phyloP scores from a whole-genome alignment of 257 asterid species.

The Cinchona pubescens region DNA sequence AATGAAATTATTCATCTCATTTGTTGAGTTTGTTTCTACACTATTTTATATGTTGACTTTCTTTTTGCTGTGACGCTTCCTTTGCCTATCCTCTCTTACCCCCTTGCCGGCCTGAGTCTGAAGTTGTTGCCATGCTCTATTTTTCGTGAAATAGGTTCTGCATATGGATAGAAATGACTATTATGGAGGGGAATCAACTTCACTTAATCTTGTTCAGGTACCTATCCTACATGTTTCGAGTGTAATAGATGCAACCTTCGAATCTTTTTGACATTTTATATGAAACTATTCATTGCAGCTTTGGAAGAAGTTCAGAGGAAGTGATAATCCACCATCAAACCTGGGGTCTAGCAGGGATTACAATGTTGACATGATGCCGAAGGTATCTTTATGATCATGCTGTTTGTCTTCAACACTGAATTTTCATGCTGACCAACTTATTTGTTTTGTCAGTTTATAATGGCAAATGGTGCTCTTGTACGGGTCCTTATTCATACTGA shows the following conservation, averaged over 20 bases:
- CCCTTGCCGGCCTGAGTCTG: background rate
- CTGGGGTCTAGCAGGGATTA: slow-evolving; percentile 93
- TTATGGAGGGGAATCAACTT: slow-evolving; percentile 44
- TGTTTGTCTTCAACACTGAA: background rate
- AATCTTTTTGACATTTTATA: background rate
- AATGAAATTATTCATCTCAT: background rate
- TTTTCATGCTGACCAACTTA: slow-evolving; percentile 1
- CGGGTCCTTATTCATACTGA: slow-evolving; percentile 91
- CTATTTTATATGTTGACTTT: no score
- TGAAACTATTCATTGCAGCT: slow-evolving; percentile 31
- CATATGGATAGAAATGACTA: slow-evolving; percentile 49
- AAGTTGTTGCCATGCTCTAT: background rate
- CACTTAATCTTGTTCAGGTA: slow-evolving; percentile 45
- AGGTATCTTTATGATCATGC: slow-evolving; percentile 38
- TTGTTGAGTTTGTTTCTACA: background rate
- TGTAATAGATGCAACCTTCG: background rate
- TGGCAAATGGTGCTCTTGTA: slow-evolving; percentile 97
- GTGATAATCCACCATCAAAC: slow-evolving; percentile 76
- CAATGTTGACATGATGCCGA: slow-evolving; percentile 95
- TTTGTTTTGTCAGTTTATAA: slow-evolving; percentile 57
- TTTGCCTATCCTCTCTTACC: background rate
- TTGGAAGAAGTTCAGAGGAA: slow-evolving; percentile 91
- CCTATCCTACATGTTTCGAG: background rate
- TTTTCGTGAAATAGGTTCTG: slow-evolving; percentile 27
- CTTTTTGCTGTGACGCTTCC: background rate